Percentiles rank a stretch among this genome's conserved stretches.
phyloP scores from a whole-genome alignment of 2,329 filamentous ascomycete species.

The Pestalotiopsis fici region DNA sequence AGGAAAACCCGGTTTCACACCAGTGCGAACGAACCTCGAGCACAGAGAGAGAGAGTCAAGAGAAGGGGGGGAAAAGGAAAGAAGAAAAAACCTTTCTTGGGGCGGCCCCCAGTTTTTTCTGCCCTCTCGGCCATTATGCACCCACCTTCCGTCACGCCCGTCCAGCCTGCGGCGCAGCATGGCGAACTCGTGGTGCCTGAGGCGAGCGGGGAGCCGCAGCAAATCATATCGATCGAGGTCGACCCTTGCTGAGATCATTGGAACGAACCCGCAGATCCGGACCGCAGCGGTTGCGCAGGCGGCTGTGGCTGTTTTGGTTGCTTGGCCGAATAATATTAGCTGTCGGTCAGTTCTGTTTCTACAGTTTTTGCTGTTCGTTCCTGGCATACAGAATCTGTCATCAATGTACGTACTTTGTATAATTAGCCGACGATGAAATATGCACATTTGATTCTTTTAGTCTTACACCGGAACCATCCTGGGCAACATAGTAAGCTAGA shows the following conservation, averaged over 20 bases:
- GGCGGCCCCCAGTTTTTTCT: no score
- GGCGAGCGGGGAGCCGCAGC: background rate
- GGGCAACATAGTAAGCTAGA: background rate
- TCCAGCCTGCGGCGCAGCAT: background rate
- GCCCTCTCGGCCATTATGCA: background rate
- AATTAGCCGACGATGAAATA: no score
- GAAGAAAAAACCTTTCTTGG: no score
- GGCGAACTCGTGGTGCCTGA: background rate
- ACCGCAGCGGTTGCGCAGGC: background rate
- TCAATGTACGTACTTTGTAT: no score
- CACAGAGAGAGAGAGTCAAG: no score
- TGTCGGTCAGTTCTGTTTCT: no score
- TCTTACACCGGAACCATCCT: background rate
- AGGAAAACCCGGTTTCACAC: no score
- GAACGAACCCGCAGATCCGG: background rate
- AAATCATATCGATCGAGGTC: background rate
- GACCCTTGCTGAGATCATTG: background rate
- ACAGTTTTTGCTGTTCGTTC: no score
- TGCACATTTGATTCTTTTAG: no score
- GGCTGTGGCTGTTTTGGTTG: background rate
- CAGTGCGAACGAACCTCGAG: no score
- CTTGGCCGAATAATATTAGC: background rate
- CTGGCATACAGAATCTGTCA: no score
- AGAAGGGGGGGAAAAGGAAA: no score
- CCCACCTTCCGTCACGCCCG: background rate